These are phyloP conservation scores for Trichoderma sp. DNA, from an alignment of 2,329 filamentous ascomycete genomes.

Conservation along the genomic window DNA sequence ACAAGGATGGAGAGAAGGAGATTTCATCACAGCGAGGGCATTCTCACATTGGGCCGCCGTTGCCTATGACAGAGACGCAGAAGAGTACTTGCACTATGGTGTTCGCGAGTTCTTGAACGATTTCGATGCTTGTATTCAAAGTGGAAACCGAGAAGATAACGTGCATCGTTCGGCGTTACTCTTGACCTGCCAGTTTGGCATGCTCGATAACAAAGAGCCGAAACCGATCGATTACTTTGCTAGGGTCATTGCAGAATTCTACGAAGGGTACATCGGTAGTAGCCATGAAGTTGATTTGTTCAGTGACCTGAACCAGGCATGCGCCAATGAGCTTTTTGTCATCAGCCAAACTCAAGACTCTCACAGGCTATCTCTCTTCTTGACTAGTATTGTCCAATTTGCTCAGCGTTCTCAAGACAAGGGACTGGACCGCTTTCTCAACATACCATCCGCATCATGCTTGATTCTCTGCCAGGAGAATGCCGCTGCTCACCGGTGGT, in stretches of 20 bases:
- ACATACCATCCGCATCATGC: background rate
- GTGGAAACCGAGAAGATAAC: background rate
- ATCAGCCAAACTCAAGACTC: background rate
- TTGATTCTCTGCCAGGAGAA: background rate
- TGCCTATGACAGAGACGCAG: conserved; percentile 6
- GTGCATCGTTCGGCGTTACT: conserved; percentile 2
- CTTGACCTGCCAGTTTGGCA: background rate
- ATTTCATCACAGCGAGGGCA: conserved; percentile 5
- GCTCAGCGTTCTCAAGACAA: background rate
- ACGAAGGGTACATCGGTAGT: background rate
- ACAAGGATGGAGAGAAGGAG: conserved; percentile 12
- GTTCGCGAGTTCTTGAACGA: conserved; percentile 1
- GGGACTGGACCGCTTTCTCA: conserved; percentile 5
- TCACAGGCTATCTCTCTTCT: background rate
- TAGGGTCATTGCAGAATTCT: conserved; percentile 5
- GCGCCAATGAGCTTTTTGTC: background rate
- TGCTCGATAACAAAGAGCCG: background rate
- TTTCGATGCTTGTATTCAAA: background rate
- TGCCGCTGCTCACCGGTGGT: background rate
- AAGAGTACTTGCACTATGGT: conserved; percentile 4
- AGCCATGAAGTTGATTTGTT: background rate
- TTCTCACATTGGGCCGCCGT: conserved; percentile 9
- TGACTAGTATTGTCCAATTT: conserved; percentile 2
- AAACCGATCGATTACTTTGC: background rate
- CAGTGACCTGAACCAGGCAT: background rate